A percentile compares a stretch with the other conserved stretches of the same genome.
Conservation (phyloP, 129 eudicot species). For the Smallanthus sonchifolius region DNA sequence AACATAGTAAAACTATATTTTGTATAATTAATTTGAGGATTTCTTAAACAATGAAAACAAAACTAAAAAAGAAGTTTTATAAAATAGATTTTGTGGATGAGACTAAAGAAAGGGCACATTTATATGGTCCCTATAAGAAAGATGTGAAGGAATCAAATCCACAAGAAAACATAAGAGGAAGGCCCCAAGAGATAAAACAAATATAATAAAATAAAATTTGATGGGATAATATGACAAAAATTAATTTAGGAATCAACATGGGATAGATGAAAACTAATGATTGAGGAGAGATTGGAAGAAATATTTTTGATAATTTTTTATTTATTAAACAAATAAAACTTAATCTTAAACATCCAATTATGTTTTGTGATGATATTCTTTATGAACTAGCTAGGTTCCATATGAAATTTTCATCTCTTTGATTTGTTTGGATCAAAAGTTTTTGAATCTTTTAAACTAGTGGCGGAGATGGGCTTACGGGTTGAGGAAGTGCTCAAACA, state of each 20-base stretch:
- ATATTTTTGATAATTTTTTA: background rate
- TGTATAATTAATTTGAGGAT: background rate
- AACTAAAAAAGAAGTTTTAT: conserved; percentile 9
- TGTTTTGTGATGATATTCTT: too few relatives aligned
- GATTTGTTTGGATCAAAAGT: too few relatives aligned
- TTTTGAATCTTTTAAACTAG: background rate
- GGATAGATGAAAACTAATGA: conserved; percentile 40
- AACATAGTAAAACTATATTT: background rate
- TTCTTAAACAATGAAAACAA: conserved; percentile 4
- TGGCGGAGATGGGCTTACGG: conserved; percentile 47
- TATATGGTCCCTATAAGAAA: conserved; percentile 40
- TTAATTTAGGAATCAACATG: conserved; percentile 46
- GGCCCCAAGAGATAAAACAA: conserved; percentile 26
- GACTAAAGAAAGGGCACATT: conserved; percentile 32
- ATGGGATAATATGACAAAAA: conserved; percentile 28
- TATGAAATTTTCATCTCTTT: too few relatives aligned
- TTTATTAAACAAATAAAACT: background rate
- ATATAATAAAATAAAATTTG: conserved; percentile 13
- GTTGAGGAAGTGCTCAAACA: conserved; percentile 94
- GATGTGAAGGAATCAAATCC: conserved; percentile 54
- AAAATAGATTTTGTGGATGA: conserved; percentile 26
- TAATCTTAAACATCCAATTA: background rate
- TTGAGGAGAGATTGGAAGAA: conserved; percentile 20
- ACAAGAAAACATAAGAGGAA: conserved; percentile 46
- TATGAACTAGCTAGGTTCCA: too few relatives aligned